Conservation (phyloP, 106 monocot species). For the Chionographis japonica region DNA sequence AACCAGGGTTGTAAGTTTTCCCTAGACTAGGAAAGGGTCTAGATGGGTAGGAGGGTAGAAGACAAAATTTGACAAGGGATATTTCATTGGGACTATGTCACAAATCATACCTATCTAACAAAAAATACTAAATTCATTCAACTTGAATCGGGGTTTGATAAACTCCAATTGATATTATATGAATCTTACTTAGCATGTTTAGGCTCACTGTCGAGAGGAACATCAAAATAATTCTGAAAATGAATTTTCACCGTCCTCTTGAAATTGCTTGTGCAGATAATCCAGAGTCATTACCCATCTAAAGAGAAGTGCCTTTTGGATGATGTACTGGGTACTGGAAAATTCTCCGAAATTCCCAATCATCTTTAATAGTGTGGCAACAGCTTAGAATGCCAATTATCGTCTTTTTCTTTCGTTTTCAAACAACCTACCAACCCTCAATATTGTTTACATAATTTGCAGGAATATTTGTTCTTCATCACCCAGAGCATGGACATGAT, state of each 20-base stretch:
- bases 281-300: slow-evolving; percentile 85
- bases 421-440: slow-evolving; percentile 12
- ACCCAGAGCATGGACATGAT: slow-evolving; percentile 99
- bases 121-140: too few relatives aligned
- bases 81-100: too few relatives aligned
- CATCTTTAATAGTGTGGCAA: slow-evolving; percentile 16
- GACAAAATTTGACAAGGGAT: too few relatives aligned
- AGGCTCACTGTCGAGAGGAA: neutral
- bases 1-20: too few relatives aligned
- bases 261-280: slow-evolving; percentile 66
- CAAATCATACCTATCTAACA: too few relatives aligned
- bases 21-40: too few relatives aligned
- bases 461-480: slow-evolving; percentile 93
- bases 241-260: neutral
- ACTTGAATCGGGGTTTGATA: too few relatives aligned
- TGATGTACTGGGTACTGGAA: slow-evolving; percentile 91
- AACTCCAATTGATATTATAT: too few relatives aligned
- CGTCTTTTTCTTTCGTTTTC: neutral
- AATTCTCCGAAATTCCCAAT: slow-evolving; percentile 14
- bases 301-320: slow-evolving; percentile 75
- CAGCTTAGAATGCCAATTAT: slow-evolving; percentile 10
- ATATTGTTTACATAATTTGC: slow-evolving; percentile 21
- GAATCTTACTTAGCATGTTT: neutral
- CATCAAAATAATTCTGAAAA: neutral
- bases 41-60: too few relatives aligned